phyloP scores from a whole-genome alignment of 1,284 basidiomycete genomes.

The Heterobasidion occidentale region DNA sequence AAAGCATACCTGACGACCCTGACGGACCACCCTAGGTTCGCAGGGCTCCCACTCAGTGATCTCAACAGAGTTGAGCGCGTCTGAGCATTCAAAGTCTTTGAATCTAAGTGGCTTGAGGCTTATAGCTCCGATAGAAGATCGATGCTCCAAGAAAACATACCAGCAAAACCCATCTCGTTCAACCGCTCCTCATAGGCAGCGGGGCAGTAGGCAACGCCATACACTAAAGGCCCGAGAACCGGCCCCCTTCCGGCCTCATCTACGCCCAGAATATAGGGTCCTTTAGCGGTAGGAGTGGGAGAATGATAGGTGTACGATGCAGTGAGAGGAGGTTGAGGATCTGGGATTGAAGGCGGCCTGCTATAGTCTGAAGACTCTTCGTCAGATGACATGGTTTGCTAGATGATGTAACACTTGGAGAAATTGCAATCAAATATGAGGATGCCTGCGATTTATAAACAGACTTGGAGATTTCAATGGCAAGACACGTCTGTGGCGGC shows the following conservation, averaged over 20 bases:
- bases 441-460: no score
- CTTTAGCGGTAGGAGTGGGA: constrained; percentile 49
- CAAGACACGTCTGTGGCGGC: no score
- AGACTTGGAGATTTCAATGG: no score
- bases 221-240: constrained; percentile 91
- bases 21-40: constrained; percentile 77
- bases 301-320: constrained; percentile 85
- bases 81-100: constrained; percentile 80
- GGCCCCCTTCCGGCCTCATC: constrained; percentile 97
- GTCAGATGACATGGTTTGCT: constrained; percentile 3
- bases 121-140: background rate
- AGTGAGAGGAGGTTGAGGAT: constrained; percentile 31
- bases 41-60: constrained; percentile 57
- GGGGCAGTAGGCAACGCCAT: constrained; percentile 92
- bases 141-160: constrained; percentile 24
- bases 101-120: constrained; percentile 45
- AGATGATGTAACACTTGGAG: background rate
- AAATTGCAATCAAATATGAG: background rate
- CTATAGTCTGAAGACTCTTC: background rate
- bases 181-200: constrained; percentile 69
- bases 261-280: constrained; percentile 87
- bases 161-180: constrained; percentile 85
- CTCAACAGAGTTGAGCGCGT: constrained; percentile 57
- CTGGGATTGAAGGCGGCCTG: constrained; percentile 22
- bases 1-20: constrained; percentile 60